Evolutionary conservation across 805 yeast species (phyloP), one percentile per base, ranked within the genome.

Genomic region (Saturnispora besseyi): DNA sequence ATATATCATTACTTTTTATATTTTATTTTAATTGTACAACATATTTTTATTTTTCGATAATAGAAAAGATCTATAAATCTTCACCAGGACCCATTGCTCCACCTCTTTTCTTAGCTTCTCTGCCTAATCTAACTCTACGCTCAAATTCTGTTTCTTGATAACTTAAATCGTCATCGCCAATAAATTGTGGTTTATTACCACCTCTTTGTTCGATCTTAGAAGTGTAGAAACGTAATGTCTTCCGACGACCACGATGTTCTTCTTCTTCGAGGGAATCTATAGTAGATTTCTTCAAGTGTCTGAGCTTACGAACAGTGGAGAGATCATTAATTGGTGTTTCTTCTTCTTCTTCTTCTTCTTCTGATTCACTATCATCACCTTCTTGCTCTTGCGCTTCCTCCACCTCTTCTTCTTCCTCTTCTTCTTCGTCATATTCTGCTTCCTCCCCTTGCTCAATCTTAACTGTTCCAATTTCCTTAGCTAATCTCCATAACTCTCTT

Each of bases 131-230:
- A 61, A 87, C 93, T 60, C 87, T 93, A 62, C 97, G 80, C 69
- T 91, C 97, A 60, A 78, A 90, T 41, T 87, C 73, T 59, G 97
- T 78, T 68, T 91, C 98, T 58, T 79, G 81, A 66, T 93, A 91
- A 15, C 98, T 97, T 52, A 91, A 70, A 68, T 91, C 99, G 54
- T 77, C 76, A 65, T 91, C 99, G 59, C 98, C 99, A 42, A 79
- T 73, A 54, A 71, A 77, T 57, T 69, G 74, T 44, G 82, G 82
- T 41, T 69, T 71, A 53, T 77, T 77, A 65, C 83, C 84, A 28
- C 76, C 81, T 47, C 82, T 83, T 69, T 90, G 95, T 65, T 89
- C 96, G 66, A 93, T 90, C 68, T 91, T 90, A 51, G 98, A 87
- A 1, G 99, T 93, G 75, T 93, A 93, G 80, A 93, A 93, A 53